Evolutionary conservation across 805 yeast genomes (phyloP).

Genomic region (Candida vaughaniae): DNA sequence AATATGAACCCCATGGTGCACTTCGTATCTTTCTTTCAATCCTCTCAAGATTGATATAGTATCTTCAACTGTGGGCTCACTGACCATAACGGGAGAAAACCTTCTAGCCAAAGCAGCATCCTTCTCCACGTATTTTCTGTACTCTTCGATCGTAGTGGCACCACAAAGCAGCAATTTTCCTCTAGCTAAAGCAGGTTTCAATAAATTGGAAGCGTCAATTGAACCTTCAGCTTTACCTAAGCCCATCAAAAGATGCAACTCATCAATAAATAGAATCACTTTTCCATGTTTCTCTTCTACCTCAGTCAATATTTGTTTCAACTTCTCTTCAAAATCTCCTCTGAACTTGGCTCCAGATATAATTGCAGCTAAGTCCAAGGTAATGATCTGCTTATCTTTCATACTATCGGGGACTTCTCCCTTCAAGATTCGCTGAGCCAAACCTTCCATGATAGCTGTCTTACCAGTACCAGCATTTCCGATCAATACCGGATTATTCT

Average conservation of each 20-base stretch:
- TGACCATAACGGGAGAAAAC: conserved; percentile 82
- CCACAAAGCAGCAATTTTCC: conserved; percentile 93
- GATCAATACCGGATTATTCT: conserved; percentile 91
- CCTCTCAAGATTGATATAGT: conserved; percentile 92
- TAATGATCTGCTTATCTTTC: conserved; percentile 79
- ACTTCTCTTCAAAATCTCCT: conserved; percentile 93
- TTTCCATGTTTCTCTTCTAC: conserved; percentile 75
- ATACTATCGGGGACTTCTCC: conserved; percentile 95
- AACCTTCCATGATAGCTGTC: conserved; percentile 94
- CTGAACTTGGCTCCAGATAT: conserved; percentile 94
- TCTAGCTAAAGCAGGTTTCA: conserved; percentile 92
- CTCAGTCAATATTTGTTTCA: conserved; percentile 78
- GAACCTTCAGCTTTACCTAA: conserved; percentile 93
- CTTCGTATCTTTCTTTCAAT: conserved; percentile 89
- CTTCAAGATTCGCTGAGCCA: conserved; percentile 87
- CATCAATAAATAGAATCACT: conserved; percentile 84
- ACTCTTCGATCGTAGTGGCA: conserved; percentile 94
- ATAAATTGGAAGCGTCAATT: conserved; percentile 89
- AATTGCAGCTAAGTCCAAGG: conserved; percentile 83
- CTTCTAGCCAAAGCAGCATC: conserved; percentile 95
- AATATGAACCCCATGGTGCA: conserved; percentile 95
- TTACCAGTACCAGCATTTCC: conserved; percentile 99
- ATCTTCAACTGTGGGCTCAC: conserved; percentile 88
- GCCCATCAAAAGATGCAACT: conserved; percentile 84
- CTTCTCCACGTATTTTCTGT: conserved; percentile 87